Evolutionary conservation across 768 basidiomycete genomes (phyloP).

Genomic region (Postia placenta): DNA sequence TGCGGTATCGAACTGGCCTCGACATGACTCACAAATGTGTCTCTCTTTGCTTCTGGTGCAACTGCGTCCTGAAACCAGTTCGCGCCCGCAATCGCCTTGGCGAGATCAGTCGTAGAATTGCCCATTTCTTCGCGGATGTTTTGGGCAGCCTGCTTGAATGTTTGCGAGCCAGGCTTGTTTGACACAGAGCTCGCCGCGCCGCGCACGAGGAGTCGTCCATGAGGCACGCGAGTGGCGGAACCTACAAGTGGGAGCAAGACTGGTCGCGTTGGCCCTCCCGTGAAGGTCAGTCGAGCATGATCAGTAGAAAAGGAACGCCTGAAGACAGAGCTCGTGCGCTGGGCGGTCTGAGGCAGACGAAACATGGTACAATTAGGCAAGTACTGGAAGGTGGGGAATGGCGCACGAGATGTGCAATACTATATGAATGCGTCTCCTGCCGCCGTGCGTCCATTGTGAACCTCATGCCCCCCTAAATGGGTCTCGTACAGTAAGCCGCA

Average conservation of each 20-base stretch:
- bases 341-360: too few relatives aligned
- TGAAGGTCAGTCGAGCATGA: too few relatives aligned
- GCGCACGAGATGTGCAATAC: too few relatives aligned
- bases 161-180: constrained; percentile 69
- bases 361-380: too few relatives aligned
- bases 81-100: constrained; percentile 71
- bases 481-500: too few relatives aligned
- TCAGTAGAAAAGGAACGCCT: too few relatives aligned
- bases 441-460: too few relatives aligned
- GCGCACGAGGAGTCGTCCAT: not conserved
- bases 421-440: too few relatives aligned
- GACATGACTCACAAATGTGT: constrained; percentile 52
- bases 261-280: not conserved
- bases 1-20: not conserved
- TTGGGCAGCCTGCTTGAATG: constrained; percentile 62
- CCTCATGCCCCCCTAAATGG: too few relatives aligned
- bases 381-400: too few relatives aligned
- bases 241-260: not conserved
- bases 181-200: constrained; percentile 61
- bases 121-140: constrained; percentile 81
- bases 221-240: not conserved
- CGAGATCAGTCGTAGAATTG: constrained; percentile 70
- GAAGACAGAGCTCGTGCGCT: too few relatives aligned
- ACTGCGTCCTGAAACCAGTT: constrained; percentile 51
- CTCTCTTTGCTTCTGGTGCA: constrained; percentile 29